phyloP scores from a whole-genome alignment of 768 basidiomycete species.

The Mrakia frigida region DNA sequence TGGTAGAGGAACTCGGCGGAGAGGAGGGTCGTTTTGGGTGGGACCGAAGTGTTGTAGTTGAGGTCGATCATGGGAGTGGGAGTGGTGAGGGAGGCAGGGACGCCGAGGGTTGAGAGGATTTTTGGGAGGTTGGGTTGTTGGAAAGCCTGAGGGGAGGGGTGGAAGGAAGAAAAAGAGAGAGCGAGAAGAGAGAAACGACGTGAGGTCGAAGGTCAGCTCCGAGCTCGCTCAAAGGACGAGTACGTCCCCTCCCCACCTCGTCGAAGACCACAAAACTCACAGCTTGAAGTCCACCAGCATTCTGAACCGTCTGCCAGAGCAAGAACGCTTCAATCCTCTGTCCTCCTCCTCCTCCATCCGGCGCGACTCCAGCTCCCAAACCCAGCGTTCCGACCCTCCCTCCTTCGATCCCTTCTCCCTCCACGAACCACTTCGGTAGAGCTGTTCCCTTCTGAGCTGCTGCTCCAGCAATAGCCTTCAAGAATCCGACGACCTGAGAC shows the following conservation, averaged over 20 bases:
- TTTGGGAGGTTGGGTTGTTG: background rate
- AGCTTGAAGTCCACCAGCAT: background rate
- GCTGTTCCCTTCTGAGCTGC: background rate
- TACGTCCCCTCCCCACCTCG: no score
- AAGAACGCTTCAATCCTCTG: conserved; percentile 4
- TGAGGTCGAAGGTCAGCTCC: background rate
- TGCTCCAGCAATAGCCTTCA: background rate
- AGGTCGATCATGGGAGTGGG: conserved; percentile 2
- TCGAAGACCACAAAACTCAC: background rate
- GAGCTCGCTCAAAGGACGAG: no score
- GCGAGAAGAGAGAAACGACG: background rate
- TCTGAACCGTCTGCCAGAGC: background rate
- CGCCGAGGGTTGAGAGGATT: background rate
- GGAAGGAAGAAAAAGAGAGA: background rate
- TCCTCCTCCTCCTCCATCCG: conserved; percentile 20
- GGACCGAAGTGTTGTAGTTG: background rate
- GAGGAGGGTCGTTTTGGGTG: background rate
- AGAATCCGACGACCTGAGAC: conserved; percentile 7
- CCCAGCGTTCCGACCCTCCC: conserved; percentile 12
- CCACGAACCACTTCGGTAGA: conserved; percentile 7
- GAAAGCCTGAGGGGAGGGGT: conserved; percentile 1
- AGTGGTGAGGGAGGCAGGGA: background rate
- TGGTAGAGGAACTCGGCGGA: conserved; percentile 4
- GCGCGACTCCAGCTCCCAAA: conserved; percentile 10
- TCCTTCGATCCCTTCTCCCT: conserved; percentile 21